Percentiles rank a stretch among this genome's conserved stretches.
Conservation (phyloP, 192 early-diverging fungal genomes). For the Coemansia sp. region DNA sequence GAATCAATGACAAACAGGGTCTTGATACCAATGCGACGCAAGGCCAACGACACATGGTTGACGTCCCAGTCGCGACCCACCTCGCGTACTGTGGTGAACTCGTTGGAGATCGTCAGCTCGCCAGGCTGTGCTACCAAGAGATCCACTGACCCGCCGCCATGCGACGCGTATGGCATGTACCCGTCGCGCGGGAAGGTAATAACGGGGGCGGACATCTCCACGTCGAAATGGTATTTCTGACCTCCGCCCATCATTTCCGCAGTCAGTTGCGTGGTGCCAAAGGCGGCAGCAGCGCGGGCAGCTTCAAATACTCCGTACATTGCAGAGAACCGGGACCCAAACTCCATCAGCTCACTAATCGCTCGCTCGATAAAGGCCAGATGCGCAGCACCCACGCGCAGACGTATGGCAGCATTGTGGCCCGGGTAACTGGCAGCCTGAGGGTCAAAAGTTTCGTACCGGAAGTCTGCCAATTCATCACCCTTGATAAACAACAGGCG, state of each 20-base stretch:
- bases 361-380: slow-evolving; percentile 82
- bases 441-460: slow-evolving; percentile 80
- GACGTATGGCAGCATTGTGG: slow-evolving; percentile 77
- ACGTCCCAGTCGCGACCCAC: slow-evolving; percentile 59
- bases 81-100: slow-evolving; percentile 63
- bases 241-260: slow-evolving; percentile 65
- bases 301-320: slow-evolving; percentile 89
- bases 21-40: slow-evolving; percentile 64
- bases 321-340: slow-evolving; percentile 81
- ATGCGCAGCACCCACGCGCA: slow-evolving; percentile 81
- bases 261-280: slow-evolving; percentile 78
- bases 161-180: slow-evolving; percentile 39
- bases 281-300: slow-evolving; percentile 83
- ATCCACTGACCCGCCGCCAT: slow-evolving; percentile 51
- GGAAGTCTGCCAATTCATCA: slow-evolving; percentile 81
- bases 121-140: slow-evolving; percentile 82
- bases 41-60: slow-evolving; percentile 66
- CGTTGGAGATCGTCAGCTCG: slow-evolving; percentile 82
- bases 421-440: slow-evolving; percentile 70
- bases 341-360: slow-evolving; percentile 72
- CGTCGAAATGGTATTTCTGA: slow-evolving; percentile 80
- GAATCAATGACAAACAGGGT: slow-evolving; percentile 58
- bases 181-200: slow-evolving; percentile 75
- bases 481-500: slow-evolving; percentile 84
- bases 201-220: slow-evolving; percentile 84